Evolutionary conservation across 371 early-diverging fungal genomes (phyloP), one percentile per base, ranked within the genome.

Genomic region (Mucor velutinosus): DNA sequence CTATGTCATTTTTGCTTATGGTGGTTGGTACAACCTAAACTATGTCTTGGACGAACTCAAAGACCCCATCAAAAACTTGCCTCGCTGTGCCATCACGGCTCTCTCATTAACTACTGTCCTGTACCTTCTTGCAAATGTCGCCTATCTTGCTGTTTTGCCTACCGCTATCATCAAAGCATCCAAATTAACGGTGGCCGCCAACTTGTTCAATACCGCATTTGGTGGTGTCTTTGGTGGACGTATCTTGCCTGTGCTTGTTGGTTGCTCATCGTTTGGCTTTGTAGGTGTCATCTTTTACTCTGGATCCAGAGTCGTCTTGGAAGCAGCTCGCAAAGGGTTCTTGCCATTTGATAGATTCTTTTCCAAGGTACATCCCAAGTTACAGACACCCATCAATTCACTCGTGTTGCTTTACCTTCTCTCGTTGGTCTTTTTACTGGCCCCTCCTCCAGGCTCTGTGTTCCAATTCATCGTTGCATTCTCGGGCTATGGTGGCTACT

Each of bases 11-110:
- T 73, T 25, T 39, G 70, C 74, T 6, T 73, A 73, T 49, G 74
- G 66, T 14, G 74, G 74, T 2, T 73, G 74, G 74, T 73, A 66
- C 29, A 73, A 73, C 55, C 57, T 73, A 5, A 73, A 73, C n/a
- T 73, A 70, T 53, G 70, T 73, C 1, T 19, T 73, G 4, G 74
- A 73, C 39, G 74, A 73, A 45, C 60, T 73, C 8, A 47, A 66
- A 27, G 74, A 73, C 25, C 74, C 74, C 19, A 70, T 73, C 60
- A 64, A 66, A 35, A 73, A 70, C 45, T 60, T 73, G 21, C 74
- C 74, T 64, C 70, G 66, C 1, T 73, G 74, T 49, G 67, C 74
- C 11, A 55, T 73, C 17, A 60, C 64, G 6, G 70, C 74, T 21
- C 67, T 73, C 19, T 59, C 63, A 11, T 59, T 70, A 6, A 70